A percentile compares a stretch with the other conserved stretches of the same genome.
phyloP scores from a whole-genome alignment of 2,329 filamentous ascomycete species.

The Remersonia thermophila region DNA sequence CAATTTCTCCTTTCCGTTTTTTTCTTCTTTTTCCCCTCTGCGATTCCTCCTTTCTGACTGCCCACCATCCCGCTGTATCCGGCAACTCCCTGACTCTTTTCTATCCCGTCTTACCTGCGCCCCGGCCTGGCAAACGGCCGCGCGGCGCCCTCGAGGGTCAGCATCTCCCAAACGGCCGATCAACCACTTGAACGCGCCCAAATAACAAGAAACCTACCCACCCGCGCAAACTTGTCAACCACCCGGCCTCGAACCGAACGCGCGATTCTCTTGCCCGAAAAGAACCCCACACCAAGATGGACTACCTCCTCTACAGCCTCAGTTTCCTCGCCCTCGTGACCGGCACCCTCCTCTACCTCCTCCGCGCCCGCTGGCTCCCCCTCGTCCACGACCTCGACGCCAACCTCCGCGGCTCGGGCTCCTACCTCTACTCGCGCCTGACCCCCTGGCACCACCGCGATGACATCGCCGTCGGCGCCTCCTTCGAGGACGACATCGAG shows the following conservation, averaged over 20 bases:
- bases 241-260: background rate
- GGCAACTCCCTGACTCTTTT: no score
- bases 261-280: no score
- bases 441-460: no score
- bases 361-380: constrained; percentile 64
- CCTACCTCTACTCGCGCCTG: constrained; percentile 65
- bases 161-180: background rate
- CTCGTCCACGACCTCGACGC: constrained; percentile 43
- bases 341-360: constrained; percentile 69
- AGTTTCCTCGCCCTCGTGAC: constrained; percentile 58
- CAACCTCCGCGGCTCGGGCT: constrained; percentile 31
- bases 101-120: background rate
- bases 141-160: no score
- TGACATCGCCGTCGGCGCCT: no score
- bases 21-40: background rate
- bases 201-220: no score
- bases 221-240: no score
- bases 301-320: constrained; percentile 72
- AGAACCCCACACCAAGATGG: constrained; percentile 45
- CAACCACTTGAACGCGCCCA: no score
- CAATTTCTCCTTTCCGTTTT: no score
- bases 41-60: no score
- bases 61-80: no score
- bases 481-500: constrained; percentile 77
- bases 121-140: background rate